Percentiles rank a stretch among this genome's conserved stretches.
These are phyloP conservation scores for Saccharomyces uvarum DNA, from an alignment of 1,139 yeast genomes.

Conservation along the genomic window DNA sequence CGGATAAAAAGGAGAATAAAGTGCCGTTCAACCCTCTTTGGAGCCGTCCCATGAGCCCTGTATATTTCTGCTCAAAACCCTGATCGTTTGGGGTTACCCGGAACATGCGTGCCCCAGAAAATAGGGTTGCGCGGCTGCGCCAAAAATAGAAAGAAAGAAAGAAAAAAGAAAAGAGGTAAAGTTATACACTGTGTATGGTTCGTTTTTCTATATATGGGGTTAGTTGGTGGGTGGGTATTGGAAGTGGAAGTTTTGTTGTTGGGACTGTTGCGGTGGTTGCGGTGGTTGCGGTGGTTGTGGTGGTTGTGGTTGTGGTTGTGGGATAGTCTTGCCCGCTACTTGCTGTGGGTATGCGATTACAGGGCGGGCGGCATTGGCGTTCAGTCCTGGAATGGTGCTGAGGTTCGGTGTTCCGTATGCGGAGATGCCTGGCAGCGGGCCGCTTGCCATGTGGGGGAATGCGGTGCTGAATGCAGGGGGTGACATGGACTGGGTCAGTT, in stretches of 20 bases:
- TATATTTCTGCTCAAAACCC: neutral
- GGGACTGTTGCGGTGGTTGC: neutral
- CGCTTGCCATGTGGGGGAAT: neutral
- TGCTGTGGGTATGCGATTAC: neutral
- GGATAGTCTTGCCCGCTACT: neutral
- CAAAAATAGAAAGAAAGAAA: neutral
- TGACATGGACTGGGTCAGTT: constrained; percentile 1
- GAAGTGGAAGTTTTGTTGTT: neutral
- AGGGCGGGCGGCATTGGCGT: neutral
- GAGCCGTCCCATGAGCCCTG: neutral
- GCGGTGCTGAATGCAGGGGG: neutral
- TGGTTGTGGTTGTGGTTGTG: neutral
- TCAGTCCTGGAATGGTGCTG: neutral
- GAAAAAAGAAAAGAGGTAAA: neutral
- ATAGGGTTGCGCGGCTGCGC: neutral
- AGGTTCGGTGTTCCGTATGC: neutral
- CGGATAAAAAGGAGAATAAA: neutral
- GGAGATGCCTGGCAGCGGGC: neutral
- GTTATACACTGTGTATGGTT: neutral
- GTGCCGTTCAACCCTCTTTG: neutral
- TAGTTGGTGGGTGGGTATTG: neutral
- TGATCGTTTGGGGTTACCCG: neutral
- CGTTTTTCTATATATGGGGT: neutral
- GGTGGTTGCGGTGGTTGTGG: neutral
- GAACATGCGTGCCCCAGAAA: no score